Base-by-base conservation (phyloP, 1,284 basidiomycete species). In the Phellopilus nigrolimitatus region DNA sequence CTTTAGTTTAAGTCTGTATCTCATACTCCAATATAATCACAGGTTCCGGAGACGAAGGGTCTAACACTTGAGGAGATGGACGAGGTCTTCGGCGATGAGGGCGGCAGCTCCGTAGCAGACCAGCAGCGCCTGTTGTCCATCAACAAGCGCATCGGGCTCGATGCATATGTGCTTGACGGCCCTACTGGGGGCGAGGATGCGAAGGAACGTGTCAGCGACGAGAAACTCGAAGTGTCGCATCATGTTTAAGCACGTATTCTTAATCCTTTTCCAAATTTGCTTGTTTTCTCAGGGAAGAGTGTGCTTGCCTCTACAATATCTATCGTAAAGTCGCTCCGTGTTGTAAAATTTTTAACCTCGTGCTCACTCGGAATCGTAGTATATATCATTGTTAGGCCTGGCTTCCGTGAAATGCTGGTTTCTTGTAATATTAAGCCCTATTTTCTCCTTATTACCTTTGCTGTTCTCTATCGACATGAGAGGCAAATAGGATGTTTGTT, bases 21-120 rank as follows among this genome's bases (percentile, higher is more conserved):
- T 27, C 25, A 49, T 42, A 22, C 37, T 54, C 17, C 53, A 43
- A 27, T 19, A 3, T 9, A 21, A 25, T 30, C 27, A 19, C 53
- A 80, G 78, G 74, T 81, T 0, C 83, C 82, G 10, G 82, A 85
- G 66, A 84, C 82, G 8, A 84, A 84, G 64, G 79, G 80, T 6
- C 70, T 84, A 12, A 75, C 76, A 3, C 68, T 85, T 21, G 82
- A 86, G 63, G 82, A 84, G 62, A 84, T 84, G 82, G 82, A 85
- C 62, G 76, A 77, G 43, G 75, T 82, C 8, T 84, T 86, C 59
- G 82, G 80, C 44, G 71, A 71, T 4, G 68, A 67, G 40, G 75
- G 74, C 30, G 66, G 82, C 39, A 80, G 53, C 42, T 50, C 75
- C 2, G 66, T 66, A 10, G 73, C 73, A 22, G 83, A 86, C 61